These are phyloP conservation scores for Cutaneotrichosporon cutaneum DNA, from an alignment of 1,284 basidiomycete species.

Conservation along the genomic window DNA sequence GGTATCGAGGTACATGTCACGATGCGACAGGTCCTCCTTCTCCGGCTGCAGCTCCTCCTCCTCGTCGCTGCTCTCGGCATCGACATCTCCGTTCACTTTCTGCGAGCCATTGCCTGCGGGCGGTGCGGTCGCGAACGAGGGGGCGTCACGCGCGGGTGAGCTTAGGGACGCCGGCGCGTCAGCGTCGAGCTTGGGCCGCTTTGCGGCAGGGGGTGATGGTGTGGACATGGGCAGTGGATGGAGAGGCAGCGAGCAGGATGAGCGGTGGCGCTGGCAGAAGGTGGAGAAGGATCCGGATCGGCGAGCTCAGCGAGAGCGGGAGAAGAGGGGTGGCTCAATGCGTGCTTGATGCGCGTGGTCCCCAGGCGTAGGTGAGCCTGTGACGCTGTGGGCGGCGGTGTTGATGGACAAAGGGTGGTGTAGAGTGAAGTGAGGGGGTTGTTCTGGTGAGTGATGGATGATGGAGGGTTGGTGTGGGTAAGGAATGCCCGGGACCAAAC, in stretches of 20 bases:
- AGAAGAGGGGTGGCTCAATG: not conserved
- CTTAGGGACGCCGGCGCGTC: constrained; percentile 14
- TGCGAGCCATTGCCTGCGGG: not conserved
- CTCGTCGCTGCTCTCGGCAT: constrained; percentile 56
- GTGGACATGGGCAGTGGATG: constrained; percentile 16
- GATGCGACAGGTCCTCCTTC: constrained; percentile 60
- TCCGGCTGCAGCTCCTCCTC: constrained; percentile 47
- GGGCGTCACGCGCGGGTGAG: constrained; percentile 8
- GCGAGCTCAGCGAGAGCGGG: not conserved
- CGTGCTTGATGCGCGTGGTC: not conserved
- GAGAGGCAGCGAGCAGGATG: not conserved
- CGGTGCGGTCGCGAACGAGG: not conserved
- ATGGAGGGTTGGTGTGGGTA: not conserved
- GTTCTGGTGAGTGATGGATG: not conserved
- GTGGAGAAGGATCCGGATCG: not conserved
- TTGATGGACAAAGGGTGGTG: not conserved
- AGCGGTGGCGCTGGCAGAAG: not conserved
- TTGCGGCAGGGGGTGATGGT: constrained; percentile 45
- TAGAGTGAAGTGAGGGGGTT: not conserved
- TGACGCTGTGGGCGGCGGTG: not conserved
- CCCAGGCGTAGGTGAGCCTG: not conserved
- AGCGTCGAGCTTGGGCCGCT: constrained; percentile 37
- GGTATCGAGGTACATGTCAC: constrained; percentile 94
- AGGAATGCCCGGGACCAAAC: not conserved
- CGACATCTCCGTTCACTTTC: constrained; percentile 8